Percentiles rank a stretch among this genome's conserved stretches.
phyloP scores from a whole-genome alignment of 495 filamentous ascomycete genomes.

The Penicillium ucsense region DNA sequence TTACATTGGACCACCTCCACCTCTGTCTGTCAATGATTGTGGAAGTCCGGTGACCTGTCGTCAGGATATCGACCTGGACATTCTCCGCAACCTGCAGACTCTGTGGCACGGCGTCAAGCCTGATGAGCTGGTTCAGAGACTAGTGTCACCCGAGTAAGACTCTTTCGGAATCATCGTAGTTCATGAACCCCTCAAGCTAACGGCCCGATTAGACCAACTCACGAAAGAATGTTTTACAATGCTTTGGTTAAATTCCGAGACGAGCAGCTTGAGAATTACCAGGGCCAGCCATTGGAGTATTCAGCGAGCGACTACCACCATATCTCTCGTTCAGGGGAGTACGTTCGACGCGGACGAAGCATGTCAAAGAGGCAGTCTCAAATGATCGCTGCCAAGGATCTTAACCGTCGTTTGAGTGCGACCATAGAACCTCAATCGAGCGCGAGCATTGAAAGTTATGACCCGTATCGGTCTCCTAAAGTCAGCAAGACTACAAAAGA shows the following conservation, averaged over 20 bases:
- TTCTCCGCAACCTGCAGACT: constrained; percentile 74
- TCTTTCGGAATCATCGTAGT: too few relatives aligned
- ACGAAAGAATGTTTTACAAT: constrained; percentile 87
- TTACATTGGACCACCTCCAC: constrained; percentile 45
- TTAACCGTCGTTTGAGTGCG: constrained; percentile 32
- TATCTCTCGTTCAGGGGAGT: constrained; percentile 37
- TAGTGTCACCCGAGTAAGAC: constrained; percentile 60
- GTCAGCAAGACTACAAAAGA: constrained; percentile 25
- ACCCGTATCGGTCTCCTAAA: constrained; percentile 70
- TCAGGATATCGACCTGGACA: constrained; percentile 63
- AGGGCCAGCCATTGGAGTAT: constrained; percentile 57
- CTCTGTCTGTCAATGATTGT: constrained; percentile 43
- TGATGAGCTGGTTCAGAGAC: constrained; percentile 53
- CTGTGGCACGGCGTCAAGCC: constrained; percentile 78
- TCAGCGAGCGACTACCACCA: constrained; percentile 87
- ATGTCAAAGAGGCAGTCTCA: constrained; percentile 51
- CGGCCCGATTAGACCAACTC: constrained; percentile 49
- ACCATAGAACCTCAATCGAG: constrained; percentile 37
- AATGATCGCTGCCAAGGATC: constrained; percentile 61
- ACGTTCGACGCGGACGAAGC: constrained; percentile 10
- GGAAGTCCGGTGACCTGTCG: constrained; percentile 37
- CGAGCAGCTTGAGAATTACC: constrained; percentile 75
- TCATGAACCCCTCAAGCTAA: neutral
- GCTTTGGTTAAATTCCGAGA: constrained; percentile 72
- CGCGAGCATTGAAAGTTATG: constrained; percentile 55